Conservation (phyloP, 148 eudicot species). For the Camellia japonica region DNA sequence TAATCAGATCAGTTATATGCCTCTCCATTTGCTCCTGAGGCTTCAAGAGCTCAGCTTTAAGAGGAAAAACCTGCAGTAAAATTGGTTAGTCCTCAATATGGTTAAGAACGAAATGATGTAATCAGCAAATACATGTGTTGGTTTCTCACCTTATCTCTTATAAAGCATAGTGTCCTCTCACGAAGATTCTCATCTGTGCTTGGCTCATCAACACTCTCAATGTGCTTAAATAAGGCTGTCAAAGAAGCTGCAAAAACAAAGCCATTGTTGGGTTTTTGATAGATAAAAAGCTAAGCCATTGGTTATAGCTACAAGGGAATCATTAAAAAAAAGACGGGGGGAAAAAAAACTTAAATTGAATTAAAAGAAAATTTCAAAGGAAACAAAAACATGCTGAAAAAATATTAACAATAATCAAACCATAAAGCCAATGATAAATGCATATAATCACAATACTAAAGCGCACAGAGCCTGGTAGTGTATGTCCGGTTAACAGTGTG, state of each 20-base stretch:
- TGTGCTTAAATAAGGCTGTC: constrained; percentile 86
- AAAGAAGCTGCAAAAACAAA: constrained; percentile 67
- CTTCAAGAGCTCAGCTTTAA: constrained; percentile 82
- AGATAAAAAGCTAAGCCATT: background rate
- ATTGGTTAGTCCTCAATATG: background rate
- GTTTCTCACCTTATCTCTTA: constrained; percentile 77
- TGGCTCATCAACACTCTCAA: constrained; percentile 74
- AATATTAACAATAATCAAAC: background rate
- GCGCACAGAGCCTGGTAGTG: background rate
- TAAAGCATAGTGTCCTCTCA: constrained; percentile 75
- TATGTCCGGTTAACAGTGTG: no score
- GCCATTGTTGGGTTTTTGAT: constrained; percentile 4
- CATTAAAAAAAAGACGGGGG: background rate
- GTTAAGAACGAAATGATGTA: background rate
- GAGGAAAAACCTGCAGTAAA: constrained; percentile 76
- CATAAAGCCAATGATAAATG: background rate
- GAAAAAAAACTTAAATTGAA: no score
- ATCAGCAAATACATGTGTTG: constrained; percentile 13
- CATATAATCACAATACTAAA: background rate
- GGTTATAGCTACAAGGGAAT: background rate
- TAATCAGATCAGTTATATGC: constrained; percentile 90
- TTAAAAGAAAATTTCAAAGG: background rate
- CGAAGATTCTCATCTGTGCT: constrained; percentile 78
- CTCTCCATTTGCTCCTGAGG: constrained; percentile 97
- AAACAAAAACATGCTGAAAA: constrained; percentile 4